Evolutionary conservation across 306 rosid genomes (phyloP), one percentile per base, ranked within the genome.

Genomic region (Vicia faba): DNA sequence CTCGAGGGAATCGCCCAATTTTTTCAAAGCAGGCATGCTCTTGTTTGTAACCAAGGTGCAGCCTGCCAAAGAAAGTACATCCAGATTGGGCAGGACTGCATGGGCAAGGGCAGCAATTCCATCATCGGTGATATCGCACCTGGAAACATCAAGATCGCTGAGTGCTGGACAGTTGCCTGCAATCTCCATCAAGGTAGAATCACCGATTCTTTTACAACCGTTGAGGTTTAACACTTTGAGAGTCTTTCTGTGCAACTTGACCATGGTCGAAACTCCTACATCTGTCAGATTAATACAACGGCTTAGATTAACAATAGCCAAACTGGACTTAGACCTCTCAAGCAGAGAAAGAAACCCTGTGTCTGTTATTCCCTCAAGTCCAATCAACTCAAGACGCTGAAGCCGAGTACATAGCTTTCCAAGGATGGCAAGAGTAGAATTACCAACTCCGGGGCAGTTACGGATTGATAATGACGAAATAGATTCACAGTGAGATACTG

Each of bases 391-490:
- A 20, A 91, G 69, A 71, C 84, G 50, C 67, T 78, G 82, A 68
- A 95, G 84, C 55, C 23, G 83, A 61, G 96, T 91, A 74, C 97
- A 95, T 8, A 88, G 76, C 77, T 80, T 80, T 57, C 95, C 97
- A 75, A 95, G 68, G 59, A 70, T 48, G 18, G 87, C 85, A 79
- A 95, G 66, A 70, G 84, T 74, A 33, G 76, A 79, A 56, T 85
- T 50, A 35, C 97, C 96, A 84, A 95, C 81, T 64, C 96, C 99
- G 45, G 89, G 89, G 74, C 99, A 95, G 76, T 84, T 76, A 25
- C 77, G 73, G 61, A 95, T 73, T 71, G 92, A 71, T 78, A 95
- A 45, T 3, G 92, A 84, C 64, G 45, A 58, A 69, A 95, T 68
- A 15, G 91, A 85, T 65, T 75, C 51, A n/a, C 85, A 76, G 15